phyloP scores from a whole-genome alignment of 495 filamentous ascomycete species.

The Penicillium odoratum region DNA sequence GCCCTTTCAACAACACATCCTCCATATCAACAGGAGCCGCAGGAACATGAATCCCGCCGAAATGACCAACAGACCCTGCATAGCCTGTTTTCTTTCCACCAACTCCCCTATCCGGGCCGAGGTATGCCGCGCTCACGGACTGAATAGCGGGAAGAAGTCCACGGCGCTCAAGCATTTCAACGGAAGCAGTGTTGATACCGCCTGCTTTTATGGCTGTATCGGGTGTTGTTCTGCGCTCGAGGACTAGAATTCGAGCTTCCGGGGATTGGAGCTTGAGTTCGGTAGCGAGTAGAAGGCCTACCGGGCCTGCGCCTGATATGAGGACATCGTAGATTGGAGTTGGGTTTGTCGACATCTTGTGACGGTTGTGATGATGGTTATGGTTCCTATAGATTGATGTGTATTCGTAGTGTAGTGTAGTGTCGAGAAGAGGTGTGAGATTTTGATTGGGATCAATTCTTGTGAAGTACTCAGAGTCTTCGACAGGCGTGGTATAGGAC shows the following conservation, averaged over 20 bases:
- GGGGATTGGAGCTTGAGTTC: slow-evolving; percentile 22
- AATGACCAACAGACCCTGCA: slow-evolving; percentile 29
- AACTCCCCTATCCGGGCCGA: not conserved
- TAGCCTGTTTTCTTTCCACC: slow-evolving; percentile 7
- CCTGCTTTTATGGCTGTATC: slow-evolving; percentile 21
- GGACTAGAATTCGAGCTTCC: slow-evolving; percentile 24
- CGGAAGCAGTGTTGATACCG: slow-evolving; percentile 28
- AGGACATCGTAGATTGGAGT: slow-evolving; percentile 9
- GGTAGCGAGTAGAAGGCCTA: slow-evolving; percentile 22
- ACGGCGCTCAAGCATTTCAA: slow-evolving; percentile 35
- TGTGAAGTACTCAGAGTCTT: not conserved
- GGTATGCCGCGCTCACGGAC: not conserved
- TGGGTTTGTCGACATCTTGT: not conserved
- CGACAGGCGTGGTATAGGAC: too few relatives aligned
- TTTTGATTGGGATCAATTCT: not conserved
- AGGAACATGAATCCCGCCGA: slow-evolving; percentile 29
- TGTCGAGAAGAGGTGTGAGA: not conserved
- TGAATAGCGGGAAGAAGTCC: slow-evolving; percentile 27
- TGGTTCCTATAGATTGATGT: too few relatives aligned
- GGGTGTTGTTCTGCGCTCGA: slow-evolving; percentile 23
- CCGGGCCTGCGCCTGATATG: slow-evolving; percentile 16
- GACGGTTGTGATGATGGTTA: not conserved
- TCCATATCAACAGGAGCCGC: slow-evolving; percentile 25
- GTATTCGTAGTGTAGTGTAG: not conserved
- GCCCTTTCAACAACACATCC: not conserved